Base-by-base conservation (phyloP, 768 basidiomycete species). In the Jaapia argillacea region DNA sequence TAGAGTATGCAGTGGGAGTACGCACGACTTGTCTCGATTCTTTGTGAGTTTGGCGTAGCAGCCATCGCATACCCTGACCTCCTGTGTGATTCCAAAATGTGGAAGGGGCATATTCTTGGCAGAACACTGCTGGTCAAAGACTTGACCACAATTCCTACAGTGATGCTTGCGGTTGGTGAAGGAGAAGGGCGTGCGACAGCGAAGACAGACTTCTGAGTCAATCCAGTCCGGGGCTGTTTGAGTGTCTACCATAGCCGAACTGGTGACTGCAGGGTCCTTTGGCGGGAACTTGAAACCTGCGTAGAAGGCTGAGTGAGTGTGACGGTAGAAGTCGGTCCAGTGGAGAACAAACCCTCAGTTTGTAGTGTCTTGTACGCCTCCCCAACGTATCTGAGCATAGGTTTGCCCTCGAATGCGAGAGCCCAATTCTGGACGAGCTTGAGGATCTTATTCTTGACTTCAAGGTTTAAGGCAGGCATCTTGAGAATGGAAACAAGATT, bases 81-180 rank as follows among this genome's bases (percentile, higher is more conserved):
- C 82, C 55, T 96, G 84, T 1, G 79, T 70, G 51, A 99, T 92
- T 7, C 96, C 96, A 54, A 89, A 94, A 58, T 92, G 87, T 3
- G 96, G 94, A 20, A 98, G 70, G 0, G 89, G 68, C 61, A 89
- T 77, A 2, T 72, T 66, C 61, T 90, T 86, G 25, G 85, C 81
- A 0, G 90, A 93, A 60, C 96, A 99, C 33, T 78, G 72, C 43
- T 93, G 90, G 63, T 97, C 94, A 56, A 96, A 98, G 12, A 98
- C 91, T 58, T 85, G 82, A 5, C 96, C 96, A 63, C 96, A 99
- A 60, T 97, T 97, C 12, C 96, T 79, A 58, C 96, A 99, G 56
- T 99, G 96, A 54, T 99, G 96, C 58, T 97, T 97, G 41, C 96
- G 77, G 58, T 98, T 98, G 24, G 92, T 96, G 58, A 97, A 92